phyloP scores from a whole-genome alignment of 2,329 filamentous ascomycete species.

The Coniochaeta sp. region DNA sequence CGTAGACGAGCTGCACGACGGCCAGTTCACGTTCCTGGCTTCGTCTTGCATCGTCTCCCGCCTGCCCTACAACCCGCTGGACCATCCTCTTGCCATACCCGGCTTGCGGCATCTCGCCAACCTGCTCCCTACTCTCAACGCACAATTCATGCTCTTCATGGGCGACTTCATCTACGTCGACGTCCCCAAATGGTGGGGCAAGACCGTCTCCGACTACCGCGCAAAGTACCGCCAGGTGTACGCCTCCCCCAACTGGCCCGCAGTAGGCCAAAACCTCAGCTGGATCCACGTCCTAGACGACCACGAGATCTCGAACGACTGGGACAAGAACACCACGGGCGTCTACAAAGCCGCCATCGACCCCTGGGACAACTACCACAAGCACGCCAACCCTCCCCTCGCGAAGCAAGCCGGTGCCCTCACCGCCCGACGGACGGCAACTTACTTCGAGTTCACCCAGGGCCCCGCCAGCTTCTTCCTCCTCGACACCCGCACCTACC shows the following conservation, averaged over 20 bases:
- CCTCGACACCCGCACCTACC: slow-evolving; percentile 83
- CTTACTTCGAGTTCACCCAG: slow-evolving; percentile 84
- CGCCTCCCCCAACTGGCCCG: slow-evolving; percentile 83
- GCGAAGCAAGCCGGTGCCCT: slow-evolving; percentile 40
- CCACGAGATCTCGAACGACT: slow-evolving; percentile 94
- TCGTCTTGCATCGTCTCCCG: slow-evolving; percentile 89
- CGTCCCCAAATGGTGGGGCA: slow-evolving; percentile 74
- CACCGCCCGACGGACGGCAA: slow-evolving; percentile 45
- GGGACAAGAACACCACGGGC: slow-evolving; percentile 74
- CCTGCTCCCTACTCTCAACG: slow-evolving; percentile 63
- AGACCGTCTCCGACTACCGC: slow-evolving; percentile 67
- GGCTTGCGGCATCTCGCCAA: slow-evolving; percentile 71
- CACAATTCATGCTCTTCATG: slow-evolving; percentile 75
- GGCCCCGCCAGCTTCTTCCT: slow-evolving; percentile 93
- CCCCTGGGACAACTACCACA: slow-evolving; percentile 83
- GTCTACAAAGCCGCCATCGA: slow-evolving; percentile 75
- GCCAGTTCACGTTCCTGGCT: slow-evolving; percentile 81
- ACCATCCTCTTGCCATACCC: slow-evolving; percentile 74
- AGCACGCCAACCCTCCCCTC: slow-evolving; percentile 71
- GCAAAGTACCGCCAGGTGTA: slow-evolving; percentile 95
- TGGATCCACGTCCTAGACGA: slow-evolving; percentile 98
- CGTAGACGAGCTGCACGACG: slow-evolving; percentile 50
- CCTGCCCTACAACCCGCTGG: slow-evolving; percentile 81
- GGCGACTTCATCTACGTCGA: slow-evolving; percentile 90
- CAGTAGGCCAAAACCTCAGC: slow-evolving; percentile 70